A percentile compares a stretch with the other conserved stretches of the same genome.
phyloP scores from a whole-genome alignment of 768 basidiomycete species.

The Rhodocollybia butyracea region DNA sequence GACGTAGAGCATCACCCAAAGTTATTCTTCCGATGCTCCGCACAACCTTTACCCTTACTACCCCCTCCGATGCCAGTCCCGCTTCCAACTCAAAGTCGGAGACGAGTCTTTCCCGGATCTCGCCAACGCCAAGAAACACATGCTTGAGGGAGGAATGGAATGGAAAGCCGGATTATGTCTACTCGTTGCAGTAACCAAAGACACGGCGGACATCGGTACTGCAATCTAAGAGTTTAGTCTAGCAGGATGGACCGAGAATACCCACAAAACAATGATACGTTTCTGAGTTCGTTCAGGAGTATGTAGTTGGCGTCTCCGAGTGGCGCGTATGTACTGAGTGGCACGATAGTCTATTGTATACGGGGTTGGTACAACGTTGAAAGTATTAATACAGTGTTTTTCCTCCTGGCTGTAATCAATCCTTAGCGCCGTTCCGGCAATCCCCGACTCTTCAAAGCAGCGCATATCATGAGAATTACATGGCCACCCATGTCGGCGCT shows the following conservation, averaged over 20 bases:
- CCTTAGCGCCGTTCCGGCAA: too few relatives aligned
- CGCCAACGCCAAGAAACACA: neutral
- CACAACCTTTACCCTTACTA: slow-evolving; percentile 85
- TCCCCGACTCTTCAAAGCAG: too few relatives aligned
- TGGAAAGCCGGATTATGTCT: slow-evolving; percentile 89
- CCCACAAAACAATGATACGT: too few relatives aligned
- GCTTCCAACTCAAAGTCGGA: slow-evolving; percentile 72
- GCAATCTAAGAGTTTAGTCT: slow-evolving; percentile 50
- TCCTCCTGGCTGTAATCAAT: too few relatives aligned
- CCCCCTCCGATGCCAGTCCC: slow-evolving; percentile 89
- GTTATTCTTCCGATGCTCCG: slow-evolving; percentile 67
- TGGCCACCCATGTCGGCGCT: too few relatives aligned
- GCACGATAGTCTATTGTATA: too few relatives aligned
- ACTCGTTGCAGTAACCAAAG: slow-evolving; percentile 69
- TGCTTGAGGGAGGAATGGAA: slow-evolving; percentile 64
- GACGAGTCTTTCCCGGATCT: slow-evolving; percentile 7
- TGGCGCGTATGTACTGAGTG: too few relatives aligned
- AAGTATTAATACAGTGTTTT: too few relatives aligned
- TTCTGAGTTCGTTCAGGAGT: too few relatives aligned
- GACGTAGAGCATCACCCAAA: slow-evolving; percentile 87
- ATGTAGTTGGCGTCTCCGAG: too few relatives aligned
- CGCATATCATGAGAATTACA: too few relatives aligned
- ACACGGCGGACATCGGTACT: slow-evolving; percentile 39
- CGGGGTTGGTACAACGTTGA: too few relatives aligned
- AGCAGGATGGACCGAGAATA: slow-evolving; percentile 54